Evolutionary conservation across 495 filamentous ascomycete genomes (phyloP), one percentile per base, ranked within the genome.

Genomic region (Symbiotaphrina buchneri): DNA sequence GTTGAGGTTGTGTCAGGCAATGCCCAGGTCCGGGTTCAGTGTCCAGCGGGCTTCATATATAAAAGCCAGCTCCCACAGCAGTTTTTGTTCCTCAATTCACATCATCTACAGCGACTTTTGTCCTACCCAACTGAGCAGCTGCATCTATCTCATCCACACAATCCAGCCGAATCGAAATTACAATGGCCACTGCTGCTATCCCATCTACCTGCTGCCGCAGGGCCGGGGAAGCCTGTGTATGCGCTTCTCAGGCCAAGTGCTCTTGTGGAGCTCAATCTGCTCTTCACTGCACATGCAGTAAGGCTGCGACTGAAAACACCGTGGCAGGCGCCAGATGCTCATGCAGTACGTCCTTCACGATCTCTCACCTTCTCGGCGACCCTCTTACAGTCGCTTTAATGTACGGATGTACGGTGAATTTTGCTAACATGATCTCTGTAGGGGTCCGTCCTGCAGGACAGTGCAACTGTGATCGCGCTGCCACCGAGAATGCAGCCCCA

Each of bases 201-300:
- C 67, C 66, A 16, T 50, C 56, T n/a, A 70, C 64, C 46, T 75
- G 70, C 62, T 74, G 70, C 51, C 64, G 64, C 46, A 61, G 56
- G 41, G 47, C 59, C 40, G 50, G 56, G 32, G 53, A 48, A 33
- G 56, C 52, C 29, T 74, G 69, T 42, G 56, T 65, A 47, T 75
- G 70, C 38, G 69, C 69, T 15, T 53, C 60, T 15, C 59, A 74
- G 42, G 68, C 68, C 36, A 73, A 58, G 32, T 94, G 84, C 66
- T 85, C 80, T 10, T 95, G 85, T 46, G 85, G 85, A 41, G 64
- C 84, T 56, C 64, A 84, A 44, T 65, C 66, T 5, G 85, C 85
- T 26, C 66, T 92, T 34, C 61, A 79, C 46, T 95, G 85, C 62
- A 71, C 56, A 33, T 95, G 85, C 58, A 71, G 68, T 47, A 81